These are phyloP conservation scores for Stenocarpella maydis DNA, from an alignment of 2,329 filamentous ascomycete species.

Conservation along the genomic window DNA sequence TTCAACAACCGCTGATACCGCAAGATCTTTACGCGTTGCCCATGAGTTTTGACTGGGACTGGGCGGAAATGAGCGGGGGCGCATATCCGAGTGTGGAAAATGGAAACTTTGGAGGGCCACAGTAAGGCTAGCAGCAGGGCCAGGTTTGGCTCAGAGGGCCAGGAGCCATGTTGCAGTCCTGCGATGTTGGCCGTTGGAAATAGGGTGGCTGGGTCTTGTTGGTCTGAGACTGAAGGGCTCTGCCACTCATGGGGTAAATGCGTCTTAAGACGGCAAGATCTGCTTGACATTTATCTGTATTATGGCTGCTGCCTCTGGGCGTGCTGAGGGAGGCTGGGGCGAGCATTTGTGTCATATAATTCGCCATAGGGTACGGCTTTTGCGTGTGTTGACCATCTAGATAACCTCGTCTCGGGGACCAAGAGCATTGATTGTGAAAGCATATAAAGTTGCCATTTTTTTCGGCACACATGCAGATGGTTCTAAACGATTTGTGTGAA, in stretches of 20 bases:
- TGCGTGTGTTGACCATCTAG: slow-evolving; percentile 5
- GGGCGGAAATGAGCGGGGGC: slow-evolving; percentile 73
- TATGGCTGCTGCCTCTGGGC: not conserved
- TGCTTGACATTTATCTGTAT: slow-evolving; percentile 4
- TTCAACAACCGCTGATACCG: slow-evolving; percentile 88
- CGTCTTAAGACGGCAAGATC: not conserved
- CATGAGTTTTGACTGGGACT: slow-evolving; percentile 93
- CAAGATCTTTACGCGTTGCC: slow-evolving; percentile 96
- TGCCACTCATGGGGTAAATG: not conserved
- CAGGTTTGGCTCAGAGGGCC: not conserved
- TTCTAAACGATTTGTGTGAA: not conserved
- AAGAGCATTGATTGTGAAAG: not conserved
- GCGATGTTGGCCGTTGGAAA: not conserved
- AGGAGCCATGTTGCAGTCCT: not conserved
- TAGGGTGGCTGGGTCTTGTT: not conserved
- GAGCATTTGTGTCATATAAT: slow-evolving; percentile 15
- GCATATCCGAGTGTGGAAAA: slow-evolving; percentile 71
- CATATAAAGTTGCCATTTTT: not conserved
- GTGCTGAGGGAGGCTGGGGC: not conserved
- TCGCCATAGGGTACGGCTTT: slow-evolving; percentile 19
- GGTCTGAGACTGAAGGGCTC: not conserved
- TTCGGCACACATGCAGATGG: too few species aligned
- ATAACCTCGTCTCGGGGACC: not conserved
- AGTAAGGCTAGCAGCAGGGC: slow-evolving; percentile 1
- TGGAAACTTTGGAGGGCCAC: slow-evolving; percentile 54